Base-by-base conservation (phyloP, 768 basidiomycete species). In the Leccinellum albellum region DNA sequence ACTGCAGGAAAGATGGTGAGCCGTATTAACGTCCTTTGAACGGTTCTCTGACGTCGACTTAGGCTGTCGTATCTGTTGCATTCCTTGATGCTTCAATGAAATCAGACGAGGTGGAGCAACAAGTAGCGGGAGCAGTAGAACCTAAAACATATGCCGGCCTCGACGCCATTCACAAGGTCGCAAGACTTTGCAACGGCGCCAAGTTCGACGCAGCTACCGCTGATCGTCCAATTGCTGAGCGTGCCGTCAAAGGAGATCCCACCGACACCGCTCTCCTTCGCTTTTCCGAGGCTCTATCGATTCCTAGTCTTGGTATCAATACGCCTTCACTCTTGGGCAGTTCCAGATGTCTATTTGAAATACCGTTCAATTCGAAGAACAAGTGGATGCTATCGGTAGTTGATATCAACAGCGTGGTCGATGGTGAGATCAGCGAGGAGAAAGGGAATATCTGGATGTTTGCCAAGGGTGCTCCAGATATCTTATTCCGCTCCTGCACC, bases 381-480 rank as follows among this genome's bases (percentile, higher is more conserved):
- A 85, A 85, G 61, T 84, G 77, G 76, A 82, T 83, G 71, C 64
- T 84, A 52, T 80, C 77, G 44, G 67, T 80, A 51, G 63, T 72
- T 0, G 56, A 54, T 4, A 56, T 56, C 8, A 54, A 58, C 33
- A 54, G 49, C 4, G 3, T 0, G 5, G 42, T 44, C 5, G 6
- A 44, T 15, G 42, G 42, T 12, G 35, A 37, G 3, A 23, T 44
- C 6, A 23, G 21, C 42, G 42, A 44, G 57, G 59, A 58, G 53
- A 61, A 7, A 2, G 31, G 2, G 37, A 60, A 1, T 51, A 23
- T 15, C n/a, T 69, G 77, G 64, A 71, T 85, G 53, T 68, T 82
- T 53, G 73, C 79, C 67, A 85, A 85, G 64, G 84, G 83, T 31
- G 84, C 81, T 2, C 85, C 85, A 0, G 85, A 86, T 54, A 71